Evolutionary conservation across 2,329 filamentous ascomycete species (phyloP).

Genomic region (Verticillium tricorpus): DNA sequence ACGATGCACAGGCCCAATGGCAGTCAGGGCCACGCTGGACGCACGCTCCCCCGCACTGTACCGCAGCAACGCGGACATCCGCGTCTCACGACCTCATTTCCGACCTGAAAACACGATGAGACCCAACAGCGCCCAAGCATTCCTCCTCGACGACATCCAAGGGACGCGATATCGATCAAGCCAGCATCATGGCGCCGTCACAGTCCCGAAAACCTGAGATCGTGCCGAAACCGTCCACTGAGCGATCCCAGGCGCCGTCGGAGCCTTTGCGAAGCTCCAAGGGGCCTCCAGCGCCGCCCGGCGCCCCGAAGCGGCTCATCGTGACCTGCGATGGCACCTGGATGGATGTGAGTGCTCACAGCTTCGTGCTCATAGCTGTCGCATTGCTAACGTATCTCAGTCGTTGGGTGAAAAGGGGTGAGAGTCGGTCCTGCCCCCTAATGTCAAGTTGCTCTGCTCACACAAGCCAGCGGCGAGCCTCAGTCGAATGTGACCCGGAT

Average conservation of each 20-base stretch:
- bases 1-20: background rate
- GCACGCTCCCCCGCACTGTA: background rate
- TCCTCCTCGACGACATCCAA: background rate
- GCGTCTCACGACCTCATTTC: background rate
- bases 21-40: background rate
- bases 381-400: background rate
- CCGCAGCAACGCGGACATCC: background rate
- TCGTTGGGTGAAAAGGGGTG: slow-evolving; percentile 6
- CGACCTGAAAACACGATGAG: background rate
- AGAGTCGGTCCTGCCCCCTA: background rate
- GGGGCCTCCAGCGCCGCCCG: background rate
- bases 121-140: background rate
- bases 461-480: background rate
- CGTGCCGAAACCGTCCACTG: background rate
- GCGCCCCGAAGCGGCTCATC: slow-evolving; percentile 17
- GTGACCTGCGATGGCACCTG: slow-evolving; percentile 33
- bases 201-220: background rate
- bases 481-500: slow-evolving; percentile 28
- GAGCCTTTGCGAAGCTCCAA: background rate
- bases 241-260: background rate
- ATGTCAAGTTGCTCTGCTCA: slow-evolving; percentile 2
- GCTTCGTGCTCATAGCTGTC: background rate
- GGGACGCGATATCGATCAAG: background rate
- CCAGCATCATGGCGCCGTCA: background rate
- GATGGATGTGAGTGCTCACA: slow-evolving; percentile 16